phyloP scores from a whole-genome alignment of 345 rosid species.

The Acer saccharum region DNA sequence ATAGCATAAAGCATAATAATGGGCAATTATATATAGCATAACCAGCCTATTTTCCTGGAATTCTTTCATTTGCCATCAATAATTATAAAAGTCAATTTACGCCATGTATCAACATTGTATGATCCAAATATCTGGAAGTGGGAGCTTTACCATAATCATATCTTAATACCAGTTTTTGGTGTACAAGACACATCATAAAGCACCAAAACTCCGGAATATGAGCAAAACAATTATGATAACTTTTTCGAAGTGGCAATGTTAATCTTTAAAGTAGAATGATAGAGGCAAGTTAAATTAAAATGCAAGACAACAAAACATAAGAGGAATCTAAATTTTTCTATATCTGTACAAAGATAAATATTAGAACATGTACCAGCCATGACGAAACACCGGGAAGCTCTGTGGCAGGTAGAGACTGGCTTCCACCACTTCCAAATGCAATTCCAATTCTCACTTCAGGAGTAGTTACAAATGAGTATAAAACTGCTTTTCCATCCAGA shows the following conservation, averaged over 20 bases:
- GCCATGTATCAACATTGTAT: neutral
- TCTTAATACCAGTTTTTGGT: neutral
- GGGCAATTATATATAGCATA: neutral
- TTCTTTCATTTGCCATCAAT: neutral
- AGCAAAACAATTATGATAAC: constrained; percentile 6
- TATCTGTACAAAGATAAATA: neutral
- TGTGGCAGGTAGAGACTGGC: constrained; percentile 91
- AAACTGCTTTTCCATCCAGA: constrained; percentile 78
- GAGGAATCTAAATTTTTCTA: constrained; percentile 6
- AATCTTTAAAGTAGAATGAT: neutral
- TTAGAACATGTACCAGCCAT: constrained; percentile 76
- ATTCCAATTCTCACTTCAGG: constrained; percentile 91
- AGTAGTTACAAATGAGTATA: constrained; percentile 77
- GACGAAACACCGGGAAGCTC: constrained; percentile 97
- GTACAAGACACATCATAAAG: neutral
- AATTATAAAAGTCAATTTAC: neutral
- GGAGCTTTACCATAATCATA: constrained; percentile 1
- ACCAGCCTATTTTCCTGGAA: constrained; percentile 8
- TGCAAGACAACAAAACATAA: neutral
- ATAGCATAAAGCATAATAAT: neutral
- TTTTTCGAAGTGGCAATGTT: neutral
- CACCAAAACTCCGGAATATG: neutral
- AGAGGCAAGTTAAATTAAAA: neutral
- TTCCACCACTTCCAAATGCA: constrained; percentile 98
- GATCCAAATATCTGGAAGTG: neutral